Evolutionary conservation across 2,329 filamentous ascomycete species (phyloP).

Genomic region (Bipolaris oryzae): DNA sequence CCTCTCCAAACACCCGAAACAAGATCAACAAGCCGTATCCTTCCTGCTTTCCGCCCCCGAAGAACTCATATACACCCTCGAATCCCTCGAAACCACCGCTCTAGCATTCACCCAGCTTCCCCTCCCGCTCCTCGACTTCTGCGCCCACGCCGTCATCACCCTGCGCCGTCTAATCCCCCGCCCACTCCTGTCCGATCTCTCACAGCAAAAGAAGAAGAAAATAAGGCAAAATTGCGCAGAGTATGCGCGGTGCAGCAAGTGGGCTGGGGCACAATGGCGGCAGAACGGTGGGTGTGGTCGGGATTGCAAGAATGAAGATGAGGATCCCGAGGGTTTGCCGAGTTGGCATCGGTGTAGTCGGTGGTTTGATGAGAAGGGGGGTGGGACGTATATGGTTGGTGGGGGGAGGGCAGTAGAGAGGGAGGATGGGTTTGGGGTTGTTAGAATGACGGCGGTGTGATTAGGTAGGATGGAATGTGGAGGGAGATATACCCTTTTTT

Average conservation of each 20-base stretch:
- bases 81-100: constrained; percentile 44
- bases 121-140: constrained; percentile 36
- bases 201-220: constrained; percentile 28
- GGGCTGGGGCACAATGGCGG: constrained; percentile 39
- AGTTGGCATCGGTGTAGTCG: constrained; percentile 43
- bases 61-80: constrained; percentile 39
- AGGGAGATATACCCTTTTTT: too few relatives aligned
- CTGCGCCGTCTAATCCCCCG: constrained; percentile 37
- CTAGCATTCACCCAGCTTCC: constrained; percentile 33
- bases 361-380: constrained; percentile 38
- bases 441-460: constrained; percentile 7
- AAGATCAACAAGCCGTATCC: constrained; percentile 10
- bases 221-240: constrained; percentile 34
- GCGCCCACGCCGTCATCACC: constrained; percentile 40
- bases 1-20: not conserved
- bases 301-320: constrained; percentile 43
- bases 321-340: constrained; percentile 40
- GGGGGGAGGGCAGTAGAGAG: constrained; percentile 25
- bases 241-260: constrained; percentile 44
- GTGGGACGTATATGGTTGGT: constrained; percentile 40
- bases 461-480: too few relatives aligned
- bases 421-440: constrained; percentile 6
- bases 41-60: constrained; percentile 28
- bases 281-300: constrained; percentile 40
- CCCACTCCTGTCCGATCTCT: constrained; percentile 30